Evolutionary conservation across 805 yeast species (phyloP).

Genomic region (Nakazawaea ambrosiae): DNA sequence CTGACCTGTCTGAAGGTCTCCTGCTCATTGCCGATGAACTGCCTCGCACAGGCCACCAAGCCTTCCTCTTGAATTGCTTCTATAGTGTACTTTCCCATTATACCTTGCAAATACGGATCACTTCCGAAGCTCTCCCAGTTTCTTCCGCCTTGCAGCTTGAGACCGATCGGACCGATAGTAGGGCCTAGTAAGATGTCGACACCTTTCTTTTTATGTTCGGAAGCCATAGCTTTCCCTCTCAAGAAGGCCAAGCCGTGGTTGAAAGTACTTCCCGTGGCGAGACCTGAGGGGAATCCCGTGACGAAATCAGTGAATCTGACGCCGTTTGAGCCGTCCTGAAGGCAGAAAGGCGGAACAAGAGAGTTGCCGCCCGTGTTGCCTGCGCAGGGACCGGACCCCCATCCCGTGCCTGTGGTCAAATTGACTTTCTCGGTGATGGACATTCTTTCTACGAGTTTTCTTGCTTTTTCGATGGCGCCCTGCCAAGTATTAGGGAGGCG

Average conservation of each 20-base stretch:
- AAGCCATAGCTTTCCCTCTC: conserved; percentile 51
- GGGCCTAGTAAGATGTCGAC: conserved; percentile 52
- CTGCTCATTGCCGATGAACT: conserved; percentile 54
- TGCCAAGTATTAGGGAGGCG: conserved; percentile 46
- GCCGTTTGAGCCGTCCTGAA: conserved; percentile 59
- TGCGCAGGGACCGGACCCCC: conserved; percentile 59
- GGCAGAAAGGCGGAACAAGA: conserved; percentile 36
- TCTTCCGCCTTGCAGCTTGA: conserved; percentile 55
- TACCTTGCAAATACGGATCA: conserved; percentile 54
- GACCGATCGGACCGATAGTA: conserved; percentile 50
- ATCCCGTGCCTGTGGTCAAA: conserved; percentile 60
- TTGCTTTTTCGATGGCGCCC: conserved; percentile 49
- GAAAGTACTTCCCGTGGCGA: conserved; percentile 52
- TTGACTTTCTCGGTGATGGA: conserved; percentile 52
- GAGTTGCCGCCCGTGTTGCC: conserved; percentile 48
- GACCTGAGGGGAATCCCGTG: conserved; percentile 50
- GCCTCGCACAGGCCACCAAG: conserved; percentile 45
- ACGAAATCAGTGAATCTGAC: conserved; percentile 49
- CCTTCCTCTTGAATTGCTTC: conserved; percentile 53
- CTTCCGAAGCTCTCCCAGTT: conserved; percentile 59
- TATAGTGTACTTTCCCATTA: conserved; percentile 42
- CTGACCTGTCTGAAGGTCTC: conserved; percentile 51
- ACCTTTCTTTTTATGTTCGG: conserved; percentile 45
- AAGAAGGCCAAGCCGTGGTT: conserved; percentile 41
- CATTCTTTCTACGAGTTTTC: conserved; percentile 47